phyloP scores from a whole-genome alignment of 202 grass and related monocot species.

The Brachypodium distachyon region DNA sequence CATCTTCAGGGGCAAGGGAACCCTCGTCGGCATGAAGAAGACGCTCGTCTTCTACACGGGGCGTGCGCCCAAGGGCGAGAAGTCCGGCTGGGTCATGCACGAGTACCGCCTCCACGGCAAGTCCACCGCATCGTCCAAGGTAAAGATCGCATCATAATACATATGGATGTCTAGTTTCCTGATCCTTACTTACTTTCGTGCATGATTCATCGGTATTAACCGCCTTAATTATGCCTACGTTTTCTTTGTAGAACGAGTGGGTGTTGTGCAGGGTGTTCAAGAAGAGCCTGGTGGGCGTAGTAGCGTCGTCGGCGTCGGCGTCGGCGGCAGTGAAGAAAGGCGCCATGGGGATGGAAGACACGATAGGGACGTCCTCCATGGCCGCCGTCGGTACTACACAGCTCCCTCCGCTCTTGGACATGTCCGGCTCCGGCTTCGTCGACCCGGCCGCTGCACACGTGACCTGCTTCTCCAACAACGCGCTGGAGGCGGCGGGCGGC shows the following conservation, averaged over 20 bases:
- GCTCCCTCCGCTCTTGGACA: slow-evolving; percentile 32
- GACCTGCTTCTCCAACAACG: slow-evolving; percentile 84
- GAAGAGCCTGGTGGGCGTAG: slow-evolving; percentile 31
- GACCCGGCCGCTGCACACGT: slow-evolving; percentile 33
- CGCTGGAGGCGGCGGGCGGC: slow-evolving; percentile 28
- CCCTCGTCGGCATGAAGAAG: slow-evolving; percentile 89
- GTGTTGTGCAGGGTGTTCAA: slow-evolving; percentile 92
- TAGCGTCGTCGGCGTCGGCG: neutral
- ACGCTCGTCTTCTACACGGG: slow-evolving; percentile 89
- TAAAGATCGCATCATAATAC: neutral
- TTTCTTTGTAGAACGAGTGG: slow-evolving; percentile 66
- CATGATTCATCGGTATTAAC: neutral
- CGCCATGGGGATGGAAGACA: neutral
- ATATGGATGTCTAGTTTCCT: neutral
- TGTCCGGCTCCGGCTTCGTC: neutral
- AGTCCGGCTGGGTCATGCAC: slow-evolving; percentile 71
- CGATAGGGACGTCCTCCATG: neutral
- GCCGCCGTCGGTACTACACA: neutral
- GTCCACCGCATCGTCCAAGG: slow-evolving; percentile 28
- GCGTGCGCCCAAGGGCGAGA: slow-evolving; percentile 67
- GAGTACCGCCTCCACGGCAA: slow-evolving; percentile 52
- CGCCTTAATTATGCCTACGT: neutral
- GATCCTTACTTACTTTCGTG: neutral
- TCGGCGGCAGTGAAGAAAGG: neutral
- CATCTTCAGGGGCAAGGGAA: slow-evolving; percentile 46